phyloP scores from a whole-genome alignment of 139 green algal genomes.

The Closterium sp. region DNA sequence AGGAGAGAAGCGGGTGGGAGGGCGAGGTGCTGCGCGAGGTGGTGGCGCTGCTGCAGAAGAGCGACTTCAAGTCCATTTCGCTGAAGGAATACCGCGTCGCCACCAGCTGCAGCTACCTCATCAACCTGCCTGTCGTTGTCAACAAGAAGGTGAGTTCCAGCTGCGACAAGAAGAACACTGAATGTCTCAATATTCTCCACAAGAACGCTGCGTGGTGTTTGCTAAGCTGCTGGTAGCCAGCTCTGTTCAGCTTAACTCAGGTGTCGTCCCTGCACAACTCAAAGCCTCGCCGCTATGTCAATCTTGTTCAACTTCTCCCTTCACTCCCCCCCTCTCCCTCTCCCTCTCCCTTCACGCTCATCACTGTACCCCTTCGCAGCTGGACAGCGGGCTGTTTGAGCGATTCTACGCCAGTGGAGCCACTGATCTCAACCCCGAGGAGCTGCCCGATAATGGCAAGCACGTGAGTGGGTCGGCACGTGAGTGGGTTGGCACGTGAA shows the following conservation, averaged over 20 bases:
- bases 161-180: not conserved
- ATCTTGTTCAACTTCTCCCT: too few species aligned
- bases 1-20: conserved; percentile 22
- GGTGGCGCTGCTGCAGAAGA: conserved; percentile 33
- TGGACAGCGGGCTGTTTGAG: not conserved
- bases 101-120: conserved; percentile 26
- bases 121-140: conserved; percentile 31
- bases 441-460: not conserved
- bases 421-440: not conserved
- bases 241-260: too few species aligned
- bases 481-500: too few species aligned
- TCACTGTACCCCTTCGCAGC: not conserved
- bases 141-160: conserved; percentile 40
- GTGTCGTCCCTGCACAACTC: not conserved
- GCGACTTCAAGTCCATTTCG: conserved; percentile 46
- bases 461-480: not conserved
- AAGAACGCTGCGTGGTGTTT: too few species aligned
- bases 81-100: conserved; percentile 19
- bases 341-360: not conserved
- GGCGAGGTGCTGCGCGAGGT: conserved; percentile 25
- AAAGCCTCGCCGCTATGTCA: not conserved
- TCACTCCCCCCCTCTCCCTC: not conserved
- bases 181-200: not conserved
- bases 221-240: too few species aligned
- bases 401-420: not conserved